phyloP scores from a whole-genome alignment of 495 filamentous ascomycete genomes.

The Viridothelium virens region DNA sequence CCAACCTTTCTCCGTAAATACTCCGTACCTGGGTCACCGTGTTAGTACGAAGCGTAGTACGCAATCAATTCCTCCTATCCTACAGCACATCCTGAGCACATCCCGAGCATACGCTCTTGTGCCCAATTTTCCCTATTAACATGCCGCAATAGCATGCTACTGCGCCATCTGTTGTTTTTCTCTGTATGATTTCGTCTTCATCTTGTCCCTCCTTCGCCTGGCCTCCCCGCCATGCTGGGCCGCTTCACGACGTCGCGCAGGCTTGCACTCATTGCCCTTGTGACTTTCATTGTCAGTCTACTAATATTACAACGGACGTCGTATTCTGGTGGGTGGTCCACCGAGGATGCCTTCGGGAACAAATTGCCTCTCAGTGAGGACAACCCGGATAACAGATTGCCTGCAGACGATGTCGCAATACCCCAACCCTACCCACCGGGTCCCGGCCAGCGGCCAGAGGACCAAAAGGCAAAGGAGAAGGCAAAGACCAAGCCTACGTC shows the following conservation, averaged over 20 bases:
- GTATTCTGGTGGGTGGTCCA: slow-evolving; percentile 12
- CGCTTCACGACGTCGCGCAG: slow-evolving; percentile 19
- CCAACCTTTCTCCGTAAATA: too few relatives aligned
- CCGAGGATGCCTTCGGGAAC: slow-evolving; percentile 6
- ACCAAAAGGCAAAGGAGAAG: slow-evolving; percentile 16
- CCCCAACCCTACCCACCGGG: background rate
- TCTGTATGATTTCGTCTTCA: background rate
- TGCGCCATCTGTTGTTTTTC: background rate
- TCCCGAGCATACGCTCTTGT: background rate
- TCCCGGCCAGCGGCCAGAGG: slow-evolving; percentile 7
- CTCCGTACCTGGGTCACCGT: background rate
- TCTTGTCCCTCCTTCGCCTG: background rate
- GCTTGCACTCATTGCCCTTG: slow-evolving; percentile 22
- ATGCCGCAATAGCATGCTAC: background rate
- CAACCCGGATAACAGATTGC: background rate
- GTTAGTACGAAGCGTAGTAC: background rate
- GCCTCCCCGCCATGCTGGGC: background rate
- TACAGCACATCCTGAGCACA: background rate
- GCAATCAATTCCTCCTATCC: background rate
- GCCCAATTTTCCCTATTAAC: background rate
- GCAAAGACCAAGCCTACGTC: background rate
- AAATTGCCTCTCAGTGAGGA: slow-evolving; percentile 13
- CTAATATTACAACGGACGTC: slow-evolving; percentile 13
- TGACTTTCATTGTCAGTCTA: slow-evolving; percentile 18
- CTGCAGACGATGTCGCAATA: slow-evolving; percentile 16